Base-by-base conservation (phyloP, 495 filamentous ascomycete species). In the Chaetomidium leptoderma region DNA sequence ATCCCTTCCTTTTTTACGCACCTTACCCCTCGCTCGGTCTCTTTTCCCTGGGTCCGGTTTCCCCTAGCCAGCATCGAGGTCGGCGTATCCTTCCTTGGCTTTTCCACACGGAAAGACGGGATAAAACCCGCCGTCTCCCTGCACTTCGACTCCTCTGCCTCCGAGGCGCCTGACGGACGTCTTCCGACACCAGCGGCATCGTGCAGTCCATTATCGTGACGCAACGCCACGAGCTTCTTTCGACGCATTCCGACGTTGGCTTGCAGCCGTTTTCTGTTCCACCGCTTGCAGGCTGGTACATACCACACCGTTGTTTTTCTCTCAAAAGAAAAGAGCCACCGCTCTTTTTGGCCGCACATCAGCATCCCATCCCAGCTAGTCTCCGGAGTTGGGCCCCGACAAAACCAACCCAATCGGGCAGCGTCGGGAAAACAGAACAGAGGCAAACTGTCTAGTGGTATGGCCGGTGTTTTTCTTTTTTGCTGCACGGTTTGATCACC, bases 131-230 rank as follows among this genome's bases (percentile, higher is more conserved):
- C 39, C 17, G 39, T 17, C 7, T 51, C 35, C 17, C 42, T 35
- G 36, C 58, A 55, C 29, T 44, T 52, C 49, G 27, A 11, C 36
- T 21, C 24, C 42, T 43, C 45, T 30, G 53, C 39, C 53, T 47
- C 47, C 29, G 40, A 45, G 16, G 30, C 35, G 24, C 33, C 32
- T 49, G 13, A 24, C 26, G 33, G n/a, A 32, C 1, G 6, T 24
- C 29, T 29, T 37, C 46, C 45, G 32, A 26, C 37, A 24, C 23
- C n/a, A 29, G 44, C 47, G 39, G 45, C 53, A 42, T 10, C 11
- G 21, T 43, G 59, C 47, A 61, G 46, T 40, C 39, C 46, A 19
- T 52, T 51, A 16, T 36, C 47, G 52, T 51, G 26, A 44, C 52
- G 30, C 30, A 43, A 46, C 17, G 21, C 16, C 47, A 58, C 36